Conservation (phyloP, 108 stramenopile genomes). For the Aurantiochytrium sp. region DNA sequence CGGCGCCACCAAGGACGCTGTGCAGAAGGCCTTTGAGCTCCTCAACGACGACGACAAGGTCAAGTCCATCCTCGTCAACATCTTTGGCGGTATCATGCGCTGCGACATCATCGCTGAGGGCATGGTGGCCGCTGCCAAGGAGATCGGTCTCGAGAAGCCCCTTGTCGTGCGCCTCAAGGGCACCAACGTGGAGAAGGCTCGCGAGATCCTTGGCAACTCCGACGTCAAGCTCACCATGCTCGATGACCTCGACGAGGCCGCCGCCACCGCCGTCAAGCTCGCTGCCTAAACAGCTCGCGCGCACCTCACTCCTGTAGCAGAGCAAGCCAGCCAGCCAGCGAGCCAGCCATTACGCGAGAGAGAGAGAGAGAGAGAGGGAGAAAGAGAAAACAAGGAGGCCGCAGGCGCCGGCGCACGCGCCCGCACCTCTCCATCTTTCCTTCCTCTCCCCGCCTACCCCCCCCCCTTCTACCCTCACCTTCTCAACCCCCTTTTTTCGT, state of each 20-base stretch:
- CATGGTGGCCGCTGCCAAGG: constrained; percentile 72
- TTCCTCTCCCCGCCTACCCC: neutral
- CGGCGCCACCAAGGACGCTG: constrained; percentile 64
- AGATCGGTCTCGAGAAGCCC: constrained; percentile 70
- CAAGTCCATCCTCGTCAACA: constrained; percentile 82
- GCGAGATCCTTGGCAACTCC: constrained; percentile 62
- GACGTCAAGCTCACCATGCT: constrained; percentile 54
- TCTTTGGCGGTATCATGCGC: constrained; percentile 93
- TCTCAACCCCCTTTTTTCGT: neutral
- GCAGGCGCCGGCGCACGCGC: neutral
- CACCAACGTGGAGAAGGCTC: constrained; percentile 80
- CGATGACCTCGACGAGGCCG: constrained; percentile 85
- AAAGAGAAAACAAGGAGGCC: too few relatives aligned
- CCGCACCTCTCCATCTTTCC: neutral
- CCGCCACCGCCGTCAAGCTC: constrained; percentile 68
- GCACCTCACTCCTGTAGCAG: too few relatives aligned
- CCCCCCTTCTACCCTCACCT: neutral
- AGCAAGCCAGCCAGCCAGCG: too few relatives aligned
- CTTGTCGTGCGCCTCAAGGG: constrained; percentile 82
- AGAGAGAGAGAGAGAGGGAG: too few relatives aligned
- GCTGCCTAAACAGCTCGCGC: neutral
- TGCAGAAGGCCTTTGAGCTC: constrained; percentile 68
- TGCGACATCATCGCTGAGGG: constrained; percentile 85
- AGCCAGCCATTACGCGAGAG: too few relatives aligned
- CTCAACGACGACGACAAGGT: constrained; percentile 60